phyloP scores from a whole-genome alignment of 345 rosid species.

The Excoecaria cochinchinensis region DNA sequence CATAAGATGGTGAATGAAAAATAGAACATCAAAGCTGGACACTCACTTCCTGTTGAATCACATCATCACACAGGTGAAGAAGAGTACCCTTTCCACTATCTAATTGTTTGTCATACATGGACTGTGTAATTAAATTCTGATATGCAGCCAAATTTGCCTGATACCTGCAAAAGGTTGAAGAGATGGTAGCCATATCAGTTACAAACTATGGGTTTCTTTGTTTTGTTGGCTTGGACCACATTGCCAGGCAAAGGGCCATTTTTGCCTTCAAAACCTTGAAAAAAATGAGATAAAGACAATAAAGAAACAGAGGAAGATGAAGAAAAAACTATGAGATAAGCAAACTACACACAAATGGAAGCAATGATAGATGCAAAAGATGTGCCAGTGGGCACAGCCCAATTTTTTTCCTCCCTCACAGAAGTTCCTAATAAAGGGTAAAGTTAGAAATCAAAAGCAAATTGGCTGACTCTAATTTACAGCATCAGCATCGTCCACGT shows the following conservation, averaged over 20 bases:
- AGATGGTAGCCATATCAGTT: conserved; percentile 13
- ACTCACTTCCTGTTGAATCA: conserved; percentile 95
- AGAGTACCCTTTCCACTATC: conserved; percentile 98
- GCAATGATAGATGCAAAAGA: background rate
- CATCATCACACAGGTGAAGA: conserved; percentile 94
- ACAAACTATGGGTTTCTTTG: background rate
- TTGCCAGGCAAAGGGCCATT: background rate
- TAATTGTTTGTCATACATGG: conserved; percentile 94
- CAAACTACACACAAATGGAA: background rate
- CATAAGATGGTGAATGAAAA: background rate
- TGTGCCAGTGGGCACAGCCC: background rate
- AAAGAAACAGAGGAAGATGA: background rate
- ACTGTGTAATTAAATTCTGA: conserved; percentile 88
- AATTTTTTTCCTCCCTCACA: background rate
- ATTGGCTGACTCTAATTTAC: background rate
- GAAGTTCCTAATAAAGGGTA: background rate
- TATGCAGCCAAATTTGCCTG: conserved; percentile 80
- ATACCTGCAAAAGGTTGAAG: conserved; percentile 53
- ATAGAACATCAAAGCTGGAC: conserved; percentile 12
- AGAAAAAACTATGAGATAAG: background rate
- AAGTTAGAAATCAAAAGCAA: background rate
- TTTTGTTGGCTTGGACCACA: background rate
- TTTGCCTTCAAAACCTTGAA: background rate
- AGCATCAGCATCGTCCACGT: background rate
- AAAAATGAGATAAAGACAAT: background rate